Conservation (phyloP, 202 grass and related monocot species). For the Zizania palustris region DNA sequence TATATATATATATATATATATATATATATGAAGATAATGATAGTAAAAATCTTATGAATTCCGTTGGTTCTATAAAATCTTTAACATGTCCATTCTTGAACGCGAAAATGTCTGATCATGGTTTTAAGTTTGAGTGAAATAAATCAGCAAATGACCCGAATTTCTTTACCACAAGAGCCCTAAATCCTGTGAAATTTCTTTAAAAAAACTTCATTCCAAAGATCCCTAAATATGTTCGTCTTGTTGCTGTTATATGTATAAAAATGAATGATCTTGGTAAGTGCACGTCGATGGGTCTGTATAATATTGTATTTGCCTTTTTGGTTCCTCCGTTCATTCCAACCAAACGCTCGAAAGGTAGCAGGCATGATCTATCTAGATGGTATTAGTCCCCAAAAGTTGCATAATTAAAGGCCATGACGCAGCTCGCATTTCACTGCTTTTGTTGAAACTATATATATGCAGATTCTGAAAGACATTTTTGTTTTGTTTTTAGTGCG, state of each 20-base stretch:
- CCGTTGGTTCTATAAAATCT: not conserved
- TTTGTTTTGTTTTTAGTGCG: too few species aligned
- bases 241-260: not conserved
- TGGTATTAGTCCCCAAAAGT: conserved; percentile 40
- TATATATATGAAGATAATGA: too few species aligned
- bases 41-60: too few species aligned
- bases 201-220: too few species aligned
- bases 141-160: too few species aligned
- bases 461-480: conserved; percentile 10
- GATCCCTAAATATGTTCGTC: conserved; percentile 16
- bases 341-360: conserved; percentile 35
- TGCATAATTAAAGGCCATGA: conserved; percentile 42
- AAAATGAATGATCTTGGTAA: conserved; percentile 8
- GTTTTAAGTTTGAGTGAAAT: not conserved
- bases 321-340: not conserved
- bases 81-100: not conserved
- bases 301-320: conserved; percentile 20
- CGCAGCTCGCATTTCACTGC: conserved; percentile 51
- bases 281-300: conserved; percentile 1
- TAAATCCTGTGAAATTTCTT: too few species aligned
- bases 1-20: too few species aligned
- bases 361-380: conserved; percentile 25
- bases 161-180: too few species aligned
- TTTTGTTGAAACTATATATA: conserved; percentile 36
- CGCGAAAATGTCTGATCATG: not conserved